These are phyloP conservation scores for Cucurbita maxima DNA, from an alignment of 306 rosid genomes.

Conservation along the genomic window DNA sequence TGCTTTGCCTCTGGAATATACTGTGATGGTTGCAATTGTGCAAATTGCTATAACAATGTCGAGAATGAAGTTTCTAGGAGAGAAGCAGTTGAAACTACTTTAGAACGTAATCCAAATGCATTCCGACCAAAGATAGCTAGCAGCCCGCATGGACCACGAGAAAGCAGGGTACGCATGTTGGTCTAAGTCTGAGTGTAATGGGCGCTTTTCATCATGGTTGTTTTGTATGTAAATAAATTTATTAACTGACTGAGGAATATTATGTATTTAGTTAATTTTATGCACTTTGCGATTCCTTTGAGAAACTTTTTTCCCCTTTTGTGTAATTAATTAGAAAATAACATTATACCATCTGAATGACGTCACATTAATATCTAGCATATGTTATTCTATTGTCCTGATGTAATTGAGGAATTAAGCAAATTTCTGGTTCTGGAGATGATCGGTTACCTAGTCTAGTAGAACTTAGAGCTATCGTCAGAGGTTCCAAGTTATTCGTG, in stretches of 20 bases:
- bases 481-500: not conserved
- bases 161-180: constrained; percentile 40
- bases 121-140: constrained; percentile 93
- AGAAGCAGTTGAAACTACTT: constrained; percentile 86
- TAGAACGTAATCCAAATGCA: constrained; percentile 98
- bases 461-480: not conserved
- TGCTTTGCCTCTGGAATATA: constrained; percentile 97
- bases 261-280: not conserved
- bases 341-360: not conserved
- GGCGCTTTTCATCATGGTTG: not conserved
- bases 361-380: not conserved
- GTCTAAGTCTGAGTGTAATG: not conserved
- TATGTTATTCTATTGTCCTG: not conserved
- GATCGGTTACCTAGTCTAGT: not conserved
- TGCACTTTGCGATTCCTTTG: not conserved
- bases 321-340: not conserved
- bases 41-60: constrained; percentile 81
- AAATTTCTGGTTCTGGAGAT: not conserved
- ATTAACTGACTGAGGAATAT: not conserved
- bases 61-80: constrained; percentile 84
- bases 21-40: constrained; percentile 95
- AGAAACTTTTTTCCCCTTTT: not conserved
- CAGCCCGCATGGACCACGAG: constrained; percentile 77
- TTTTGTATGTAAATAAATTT: not conserved
- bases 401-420: not conserved